phyloP scores from a whole-genome alignment of 495 filamentous ascomycete genomes.

The Podospora comata region DNA sequence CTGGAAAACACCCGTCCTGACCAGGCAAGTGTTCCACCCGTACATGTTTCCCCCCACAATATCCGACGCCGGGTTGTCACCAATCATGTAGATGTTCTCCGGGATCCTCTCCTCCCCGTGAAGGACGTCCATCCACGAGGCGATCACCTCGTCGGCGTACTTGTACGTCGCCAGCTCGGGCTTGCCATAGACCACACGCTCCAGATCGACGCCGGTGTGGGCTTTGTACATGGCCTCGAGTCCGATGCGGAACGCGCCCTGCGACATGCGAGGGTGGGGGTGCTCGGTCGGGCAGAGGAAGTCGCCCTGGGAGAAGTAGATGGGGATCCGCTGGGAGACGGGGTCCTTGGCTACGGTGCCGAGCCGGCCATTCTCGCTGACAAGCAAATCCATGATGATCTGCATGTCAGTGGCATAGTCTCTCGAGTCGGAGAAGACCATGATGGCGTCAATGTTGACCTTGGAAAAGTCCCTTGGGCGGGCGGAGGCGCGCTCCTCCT shows the following conservation, averaged over 20 bases:
- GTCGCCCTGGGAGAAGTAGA: slow-evolving; percentile 74
- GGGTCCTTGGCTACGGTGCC: slow-evolving; percentile 64
- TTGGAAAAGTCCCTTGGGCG: slow-evolving; percentile 61
- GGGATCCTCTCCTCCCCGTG: slow-evolving; percentile 69
- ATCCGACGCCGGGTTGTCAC: slow-evolving; percentile 76
- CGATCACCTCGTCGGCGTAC: slow-evolving; percentile 74
- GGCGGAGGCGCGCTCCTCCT: slow-evolving; percentile 55
- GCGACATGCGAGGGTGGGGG: slow-evolving; percentile 68
- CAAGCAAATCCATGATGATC: slow-evolving; percentile 80
- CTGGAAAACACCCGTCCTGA: slow-evolving; percentile 57
- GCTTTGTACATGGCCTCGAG: slow-evolving; percentile 78
- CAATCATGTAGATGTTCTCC: slow-evolving; percentile 76
- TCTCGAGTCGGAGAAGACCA: slow-evolving; percentile 78
- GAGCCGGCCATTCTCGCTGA: slow-evolving; percentile 66
- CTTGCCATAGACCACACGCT: slow-evolving; percentile 84
- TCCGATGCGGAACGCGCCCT: slow-evolving; percentile 72
- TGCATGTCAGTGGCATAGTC: slow-evolving; percentile 84
- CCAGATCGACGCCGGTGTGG: slow-evolving; percentile 67
- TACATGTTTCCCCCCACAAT: slow-evolving; percentile 80
- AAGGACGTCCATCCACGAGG: slow-evolving; percentile 71
- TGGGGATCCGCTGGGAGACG: slow-evolving; percentile 64
- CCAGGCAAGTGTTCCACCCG: slow-evolving; percentile 81
- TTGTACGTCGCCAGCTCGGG: slow-evolving; percentile 76
- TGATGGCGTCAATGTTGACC: slow-evolving; percentile 75
- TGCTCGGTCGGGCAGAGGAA: slow-evolving; percentile 75